Conservation (phyloP, 2,329 filamentous ascomycete genomes). For the Beauveria rudraprayagi region DNA sequence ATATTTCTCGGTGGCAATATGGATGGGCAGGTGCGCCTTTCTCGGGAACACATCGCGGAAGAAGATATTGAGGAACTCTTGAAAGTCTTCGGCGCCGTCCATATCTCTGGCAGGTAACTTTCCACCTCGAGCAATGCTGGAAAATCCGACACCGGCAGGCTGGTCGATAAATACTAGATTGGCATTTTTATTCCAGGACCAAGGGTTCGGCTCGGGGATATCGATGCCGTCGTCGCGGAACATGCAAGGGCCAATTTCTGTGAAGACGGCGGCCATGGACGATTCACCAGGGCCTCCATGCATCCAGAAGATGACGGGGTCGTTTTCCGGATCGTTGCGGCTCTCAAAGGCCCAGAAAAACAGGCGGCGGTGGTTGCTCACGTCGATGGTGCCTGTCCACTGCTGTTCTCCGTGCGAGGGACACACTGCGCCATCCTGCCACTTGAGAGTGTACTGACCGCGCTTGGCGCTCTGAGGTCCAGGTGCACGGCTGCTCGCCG, state of each 20-base stretch:
- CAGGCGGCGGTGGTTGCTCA: conserved; percentile 13
- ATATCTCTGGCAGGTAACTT: conserved; percentile 29
- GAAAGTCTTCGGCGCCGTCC: conserved; percentile 38
- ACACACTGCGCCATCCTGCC: conserved; percentile 12
- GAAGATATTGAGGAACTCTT: conserved; percentile 41
- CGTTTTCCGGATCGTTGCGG: conserved; percentile 18
- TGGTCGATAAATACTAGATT: conserved; percentile 37
- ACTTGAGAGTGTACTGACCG: conserved; percentile 11
- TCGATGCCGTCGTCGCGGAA: conserved; percentile 4
- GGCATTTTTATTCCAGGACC: conserved; percentile 18
- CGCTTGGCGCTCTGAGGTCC: conserved; percentile 9
- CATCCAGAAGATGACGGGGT: conserved; percentile 41
- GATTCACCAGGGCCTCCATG: conserved; percentile 19
- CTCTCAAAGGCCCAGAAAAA: conserved; percentile 23
- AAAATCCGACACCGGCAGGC: conserved; percentile 53
- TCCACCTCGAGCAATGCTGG: conserved; percentile 25
- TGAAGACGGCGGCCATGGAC: conserved; percentile 14
- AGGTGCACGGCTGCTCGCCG: background rate
- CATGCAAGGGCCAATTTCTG: conserved; percentile 15
- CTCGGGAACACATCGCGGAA: conserved; percentile 34
- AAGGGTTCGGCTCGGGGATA: conserved; percentile 12
- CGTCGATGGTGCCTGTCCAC: conserved; percentile 17
- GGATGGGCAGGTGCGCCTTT: conserved; percentile 28
- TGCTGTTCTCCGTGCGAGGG: conserved; percentile 14
- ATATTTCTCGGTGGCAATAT: conserved; percentile 37